phyloP scores from a whole-genome alignment of 768 basidiomycete species.

The Amanita inopinata region DNA sequence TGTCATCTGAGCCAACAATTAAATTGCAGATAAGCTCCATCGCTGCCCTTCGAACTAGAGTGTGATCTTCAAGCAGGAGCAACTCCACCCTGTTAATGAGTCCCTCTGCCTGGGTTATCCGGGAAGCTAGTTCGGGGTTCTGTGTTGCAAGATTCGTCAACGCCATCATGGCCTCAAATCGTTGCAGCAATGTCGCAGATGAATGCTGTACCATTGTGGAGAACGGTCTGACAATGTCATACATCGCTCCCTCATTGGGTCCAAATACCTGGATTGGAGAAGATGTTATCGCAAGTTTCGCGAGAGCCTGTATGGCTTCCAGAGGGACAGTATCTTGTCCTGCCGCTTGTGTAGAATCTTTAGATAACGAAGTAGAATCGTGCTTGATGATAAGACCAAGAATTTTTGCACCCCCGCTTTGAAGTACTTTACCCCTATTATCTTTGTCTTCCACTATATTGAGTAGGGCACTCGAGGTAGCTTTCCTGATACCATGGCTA shows the following conservation, averaged over 20 bases:
- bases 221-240: conserved; percentile 80
- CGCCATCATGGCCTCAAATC: conserved; percentile 93
- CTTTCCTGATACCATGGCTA: conserved; percentile 51
- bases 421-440: conserved; percentile 67
- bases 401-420: conserved; percentile 70
- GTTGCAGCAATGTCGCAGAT: conserved; percentile 64
- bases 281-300: conserved; percentile 88
- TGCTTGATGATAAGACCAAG: conserved; percentile 47
- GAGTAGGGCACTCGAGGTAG: conserved; percentile 53
- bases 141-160: conserved; percentile 90
- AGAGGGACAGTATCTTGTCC: conserved; percentile 37
- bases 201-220: conserved; percentile 62
- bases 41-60: conserved; percentile 75
- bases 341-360: conserved; percentile 15
- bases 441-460: conserved; percentile 69
- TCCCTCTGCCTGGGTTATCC: conserved; percentile 53
- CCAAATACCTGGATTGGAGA: conserved; percentile 90
- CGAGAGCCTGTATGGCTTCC: conserved; percentile 75
- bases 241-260: conserved; percentile 62
- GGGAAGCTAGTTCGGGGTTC: conserved; percentile 50
- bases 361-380: conserved; percentile 24
- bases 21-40: conserved; percentile 92
- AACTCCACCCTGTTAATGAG: conserved; percentile 60
- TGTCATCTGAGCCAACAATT: conserved; percentile 61
- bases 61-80: conserved; percentile 74